Base-by-base conservation (phyloP, 1,139 yeast species). In the Hyphopichia pseudoburtonii region DNA sequence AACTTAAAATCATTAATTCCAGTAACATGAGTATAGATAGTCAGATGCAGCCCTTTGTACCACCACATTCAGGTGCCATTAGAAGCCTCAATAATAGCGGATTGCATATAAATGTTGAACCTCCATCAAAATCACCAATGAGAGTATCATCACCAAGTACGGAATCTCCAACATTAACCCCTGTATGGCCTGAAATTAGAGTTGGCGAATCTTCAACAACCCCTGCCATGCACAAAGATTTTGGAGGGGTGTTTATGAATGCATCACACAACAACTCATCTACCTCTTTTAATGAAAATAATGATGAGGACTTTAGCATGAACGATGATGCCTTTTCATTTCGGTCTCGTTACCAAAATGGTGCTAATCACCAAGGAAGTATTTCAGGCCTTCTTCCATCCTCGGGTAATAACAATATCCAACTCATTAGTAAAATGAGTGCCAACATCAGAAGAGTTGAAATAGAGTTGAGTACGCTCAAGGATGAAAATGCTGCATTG, bases 371-470 rank as follows among this genome's bases (percentile, higher is more conserved):
- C 12, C 34, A 28, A 19, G 44, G 43, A 17, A 47, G 50, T 33
- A 41, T 47, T 4, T 30, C 45, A 1, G 52, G 52, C 5, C 39
- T 41, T 9, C 37, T 49, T 16, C 53, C 56, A 6, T 39, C 51
- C 2, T 37, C 50, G 5, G 47, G 42, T 25, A 51, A 44, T 32
- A 48, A 44, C 31, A 60, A 60, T 34, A 71, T 82, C 33, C 95
- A 86, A 52, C 56, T 87, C 24, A 73, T 87, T 30, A 82, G 84
- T 45, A 82, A 83, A 48, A 73, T 88, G 76, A 76, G 88, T 35
- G 67, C 86, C 1, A 87, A 82, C 34, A 80, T 90, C 16, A 75
- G 96, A 41, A 73, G 90, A 39, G 65, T 90, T 30, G 96, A 92
- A 54, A 76, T 85, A 14, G 97, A 92, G 53, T 59, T 89, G 25